A percentile compares a stretch with the other conserved stretches of the same genome.
Conservation (phyloP, 257 asterid species). For the Primulina tabacum region DNA sequence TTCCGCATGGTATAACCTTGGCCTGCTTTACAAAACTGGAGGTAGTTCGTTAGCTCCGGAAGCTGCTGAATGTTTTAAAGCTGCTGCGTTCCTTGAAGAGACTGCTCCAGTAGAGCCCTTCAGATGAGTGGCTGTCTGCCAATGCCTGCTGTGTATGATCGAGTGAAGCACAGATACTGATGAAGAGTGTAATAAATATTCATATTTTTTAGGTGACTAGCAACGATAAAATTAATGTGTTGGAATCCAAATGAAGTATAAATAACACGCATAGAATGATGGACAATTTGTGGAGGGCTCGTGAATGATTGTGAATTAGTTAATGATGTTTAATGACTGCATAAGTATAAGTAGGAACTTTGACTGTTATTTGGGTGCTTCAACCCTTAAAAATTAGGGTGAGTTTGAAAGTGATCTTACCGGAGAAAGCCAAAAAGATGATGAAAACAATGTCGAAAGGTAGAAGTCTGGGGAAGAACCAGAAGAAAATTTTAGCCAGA, state of each 20-base stretch:
- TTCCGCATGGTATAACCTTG: slow-evolving; percentile 79
- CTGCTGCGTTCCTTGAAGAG: slow-evolving; percentile 64
- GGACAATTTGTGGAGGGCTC: background rate
- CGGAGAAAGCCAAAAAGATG: too few species aligned
- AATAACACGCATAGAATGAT: background rate
- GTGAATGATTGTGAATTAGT: background rate
- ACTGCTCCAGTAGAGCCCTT: slow-evolving; percentile 83
- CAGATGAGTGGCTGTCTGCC: slow-evolving; percentile 36
- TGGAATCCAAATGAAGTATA: background rate
- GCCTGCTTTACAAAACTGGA: slow-evolving; percentile 59
- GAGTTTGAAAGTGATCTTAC: too few species aligned
- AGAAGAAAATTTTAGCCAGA: too few species aligned
- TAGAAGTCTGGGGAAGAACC: too few species aligned
- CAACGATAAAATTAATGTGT: background rate
- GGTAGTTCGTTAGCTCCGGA: slow-evolving; percentile 48
- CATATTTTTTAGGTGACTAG: background rate
- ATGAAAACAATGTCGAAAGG: too few species aligned
- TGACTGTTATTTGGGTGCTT: too few species aligned
- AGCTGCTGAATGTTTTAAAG: slow-evolving; percentile 84
- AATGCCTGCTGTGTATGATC: background rate
- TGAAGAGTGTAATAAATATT: background rate
- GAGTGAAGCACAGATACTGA: background rate
- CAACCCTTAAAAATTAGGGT: too few species aligned
- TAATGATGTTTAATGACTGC: too few species aligned
- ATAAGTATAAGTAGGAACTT: too few species aligned